Conservation (phyloP, 1,139 yeast genomes). For the Yamadazyma dushanensis region DNA sequence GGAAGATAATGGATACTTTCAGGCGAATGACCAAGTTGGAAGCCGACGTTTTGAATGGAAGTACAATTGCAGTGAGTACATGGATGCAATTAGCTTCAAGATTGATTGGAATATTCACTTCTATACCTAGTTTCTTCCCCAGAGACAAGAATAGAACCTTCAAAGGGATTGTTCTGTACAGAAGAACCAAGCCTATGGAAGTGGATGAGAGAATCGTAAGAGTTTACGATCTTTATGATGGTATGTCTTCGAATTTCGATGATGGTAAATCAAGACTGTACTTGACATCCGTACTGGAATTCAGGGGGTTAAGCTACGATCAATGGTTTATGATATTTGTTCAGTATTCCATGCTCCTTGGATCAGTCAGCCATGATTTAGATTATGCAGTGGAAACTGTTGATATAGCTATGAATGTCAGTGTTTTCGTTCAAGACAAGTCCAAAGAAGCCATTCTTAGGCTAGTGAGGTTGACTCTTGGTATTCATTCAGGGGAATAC, state of each 20-base stretch:
- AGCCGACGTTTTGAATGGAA: conserved; percentile 53
- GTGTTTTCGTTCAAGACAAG: conserved; percentile 70
- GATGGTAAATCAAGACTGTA: conserved; percentile 33
- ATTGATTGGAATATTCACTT: conserved; percentile 76
- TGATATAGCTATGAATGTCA: conserved; percentile 73
- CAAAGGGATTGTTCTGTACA: conserved; percentile 64
- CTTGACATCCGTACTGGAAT: conserved; percentile 50
- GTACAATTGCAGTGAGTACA: conserved; percentile 62
- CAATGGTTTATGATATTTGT: conserved; percentile 85
- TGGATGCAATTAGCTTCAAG: conserved; percentile 89
- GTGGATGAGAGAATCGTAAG: conserved; percentile 73
- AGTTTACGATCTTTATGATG: conserved; percentile 66
- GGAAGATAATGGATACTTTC: conserved; percentile 65
- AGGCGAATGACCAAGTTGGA: conserved; percentile 60
- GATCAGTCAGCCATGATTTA: conserved; percentile 56
- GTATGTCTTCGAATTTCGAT: conserved; percentile 41
- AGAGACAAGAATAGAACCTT: conserved; percentile 68
- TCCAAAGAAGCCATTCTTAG: conserved; percentile 55
- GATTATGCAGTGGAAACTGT: conserved; percentile 71
- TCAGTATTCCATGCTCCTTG: conserved; percentile 68
- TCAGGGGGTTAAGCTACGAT: conserved; percentile 74
- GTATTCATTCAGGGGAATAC: conserved; percentile 53
- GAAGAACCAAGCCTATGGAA: conserved; percentile 60
- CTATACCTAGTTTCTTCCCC: conserved; percentile 76
- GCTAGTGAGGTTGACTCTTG: conserved; percentile 66